Conservation (phyloP, 371 early-diverging fungal species). For the Mycotypha africana region DNA sequence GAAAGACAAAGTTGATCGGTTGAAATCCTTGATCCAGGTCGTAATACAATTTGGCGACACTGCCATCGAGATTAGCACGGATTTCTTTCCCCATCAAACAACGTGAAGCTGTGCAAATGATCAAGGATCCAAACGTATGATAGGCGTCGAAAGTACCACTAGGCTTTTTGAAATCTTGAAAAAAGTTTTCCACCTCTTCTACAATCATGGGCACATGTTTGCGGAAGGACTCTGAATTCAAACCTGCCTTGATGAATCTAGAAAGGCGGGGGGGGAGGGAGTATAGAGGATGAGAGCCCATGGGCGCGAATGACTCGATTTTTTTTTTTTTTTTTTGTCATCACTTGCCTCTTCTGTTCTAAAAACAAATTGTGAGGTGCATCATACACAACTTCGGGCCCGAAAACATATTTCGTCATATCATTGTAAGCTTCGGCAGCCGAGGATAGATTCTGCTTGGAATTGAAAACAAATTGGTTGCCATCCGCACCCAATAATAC, state of each 20-base stretch:
- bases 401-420: constrained; percentile 95
- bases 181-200: constrained; percentile 77
- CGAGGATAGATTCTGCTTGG: constrained; percentile 79
- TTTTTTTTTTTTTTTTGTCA: too few species aligned
- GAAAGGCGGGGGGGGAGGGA: not conserved
- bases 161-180: constrained; percentile 38
- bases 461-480: constrained; percentile 95
- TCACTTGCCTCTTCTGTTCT: constrained; percentile 90
- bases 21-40: constrained; percentile 93
- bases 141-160: constrained; percentile 62
- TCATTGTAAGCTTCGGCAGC: constrained; percentile 94
- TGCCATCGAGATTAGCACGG: constrained; percentile 73
- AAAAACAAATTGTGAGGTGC: constrained; percentile 88
- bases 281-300: too few species aligned
- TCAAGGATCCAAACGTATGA: constrained; percentile 81
- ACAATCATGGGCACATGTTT: constrained; percentile 85
- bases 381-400: constrained; percentile 95
- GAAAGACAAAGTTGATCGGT: constrained; percentile 86
- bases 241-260: constrained; percentile 89
- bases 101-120: constrained; percentile 92
- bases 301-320: too few species aligned
- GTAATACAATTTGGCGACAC: constrained; percentile 81
- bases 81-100: constrained; percentile 94
- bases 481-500: constrained; percentile 89
- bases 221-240: constrained; percentile 83